Percentiles rank a stretch among this genome's conserved stretches.
Evolutionary conservation across 1,284 basidiomycete genomes (phyloP).

Genomic region (Ganoderma sinense): DNA sequence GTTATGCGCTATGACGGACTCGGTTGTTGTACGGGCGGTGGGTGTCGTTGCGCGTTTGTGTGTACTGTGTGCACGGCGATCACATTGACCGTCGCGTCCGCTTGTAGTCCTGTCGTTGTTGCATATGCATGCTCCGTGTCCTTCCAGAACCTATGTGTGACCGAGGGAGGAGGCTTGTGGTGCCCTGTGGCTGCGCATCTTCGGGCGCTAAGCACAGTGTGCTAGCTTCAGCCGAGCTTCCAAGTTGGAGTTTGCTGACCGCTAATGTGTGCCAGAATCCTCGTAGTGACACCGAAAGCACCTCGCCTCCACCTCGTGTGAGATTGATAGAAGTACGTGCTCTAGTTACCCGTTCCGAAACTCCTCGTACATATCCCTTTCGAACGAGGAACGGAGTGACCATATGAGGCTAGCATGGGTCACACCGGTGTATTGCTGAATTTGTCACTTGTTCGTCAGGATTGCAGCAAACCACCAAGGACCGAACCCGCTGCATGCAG

Average conservation of each 20-base stretch:
- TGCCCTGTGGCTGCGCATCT: neutral
- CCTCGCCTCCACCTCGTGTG: neutral
- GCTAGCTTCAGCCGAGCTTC: neutral
- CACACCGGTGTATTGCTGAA: too few species aligned
- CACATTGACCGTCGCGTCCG: slow-evolving; percentile 14
- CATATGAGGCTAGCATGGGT: too few species aligned
- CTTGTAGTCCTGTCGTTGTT: slow-evolving; percentile 19
- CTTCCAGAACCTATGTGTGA: neutral
- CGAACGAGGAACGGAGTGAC: too few species aligned
- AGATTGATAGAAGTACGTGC: neutral
- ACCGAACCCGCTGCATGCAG: neutral
- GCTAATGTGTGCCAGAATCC: neutral
- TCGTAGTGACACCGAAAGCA: too few species aligned
- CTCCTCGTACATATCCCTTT: too few species aligned
- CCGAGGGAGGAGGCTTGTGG: neutral
- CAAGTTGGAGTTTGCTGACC: neutral
- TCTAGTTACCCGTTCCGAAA: neutral
- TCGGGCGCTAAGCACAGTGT: neutral
- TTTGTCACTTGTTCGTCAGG: neutral
- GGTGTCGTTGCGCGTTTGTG: slow-evolving; percentile 18
- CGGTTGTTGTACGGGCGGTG: slow-evolving; percentile 14
- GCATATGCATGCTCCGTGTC: slow-evolving; percentile 22
- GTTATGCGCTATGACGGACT: slow-evolving; percentile 20
- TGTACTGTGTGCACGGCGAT: slow-evolving; percentile 19
- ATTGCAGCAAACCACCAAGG: neutral